Conservation (phyloP, 257 asterid genomes). For the Euphrasia confusa region DNA sequence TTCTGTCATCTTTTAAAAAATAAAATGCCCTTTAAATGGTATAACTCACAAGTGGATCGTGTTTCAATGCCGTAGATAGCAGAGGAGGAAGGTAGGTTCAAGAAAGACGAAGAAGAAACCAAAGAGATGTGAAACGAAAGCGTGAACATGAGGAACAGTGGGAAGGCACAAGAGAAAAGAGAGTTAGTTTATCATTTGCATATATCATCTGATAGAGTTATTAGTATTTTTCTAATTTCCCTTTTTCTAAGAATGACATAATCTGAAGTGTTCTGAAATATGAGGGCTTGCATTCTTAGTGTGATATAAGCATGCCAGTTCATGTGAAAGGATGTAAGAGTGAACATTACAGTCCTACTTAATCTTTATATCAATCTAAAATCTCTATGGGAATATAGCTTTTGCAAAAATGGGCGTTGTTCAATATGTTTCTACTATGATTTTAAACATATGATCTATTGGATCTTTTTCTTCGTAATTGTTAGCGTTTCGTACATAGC, state of each 20-base stretch:
- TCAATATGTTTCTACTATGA: no score
- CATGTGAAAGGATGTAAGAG: neutral
- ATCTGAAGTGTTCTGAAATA: neutral
- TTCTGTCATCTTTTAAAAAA: no score
- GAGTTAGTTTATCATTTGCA: conserved; percentile 49
- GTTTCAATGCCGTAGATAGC: conserved; percentile 55
- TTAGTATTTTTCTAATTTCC: neutral
- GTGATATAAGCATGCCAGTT: neutral
- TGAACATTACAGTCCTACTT: neutral
- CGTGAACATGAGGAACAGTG: conserved; percentile 99
- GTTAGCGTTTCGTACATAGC: neutral
- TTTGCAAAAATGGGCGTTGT: neutral
- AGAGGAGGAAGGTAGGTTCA: conserved; percentile 97
- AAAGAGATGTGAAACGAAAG: conserved; percentile 96
- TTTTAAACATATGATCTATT: neutral
- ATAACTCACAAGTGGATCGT: conserved; percentile 14
- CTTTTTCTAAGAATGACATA: neutral
- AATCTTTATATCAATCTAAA: neutral
- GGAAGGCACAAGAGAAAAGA: conserved; percentile 97
- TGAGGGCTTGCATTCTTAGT: neutral
- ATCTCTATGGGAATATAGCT: neutral
- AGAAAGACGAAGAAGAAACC: conserved; percentile 98
- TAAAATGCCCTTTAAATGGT: neutral
- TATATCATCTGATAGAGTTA: neutral
- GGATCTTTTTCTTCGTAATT: neutral